These are phyloP conservation scores for Fragosphaeria purpurea DNA, from an alignment of 2,329 filamentous ascomycete genomes.

Conservation along the genomic window DNA sequence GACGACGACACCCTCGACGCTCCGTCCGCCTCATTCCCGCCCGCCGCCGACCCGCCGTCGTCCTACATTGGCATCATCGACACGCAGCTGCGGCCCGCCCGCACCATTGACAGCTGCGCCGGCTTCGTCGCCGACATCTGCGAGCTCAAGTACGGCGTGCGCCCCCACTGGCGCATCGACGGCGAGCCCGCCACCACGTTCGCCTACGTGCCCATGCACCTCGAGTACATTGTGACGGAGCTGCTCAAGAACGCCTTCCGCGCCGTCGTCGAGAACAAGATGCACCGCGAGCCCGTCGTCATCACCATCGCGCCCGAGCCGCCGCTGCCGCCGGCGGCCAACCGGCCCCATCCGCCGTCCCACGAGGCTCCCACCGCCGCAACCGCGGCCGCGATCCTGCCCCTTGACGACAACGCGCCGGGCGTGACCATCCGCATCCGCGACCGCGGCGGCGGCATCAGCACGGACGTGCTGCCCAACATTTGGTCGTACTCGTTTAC, in stretches of 20 bases:
- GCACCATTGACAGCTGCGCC: slow-evolving; percentile 74
- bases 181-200: slow-evolving; percentile 83
- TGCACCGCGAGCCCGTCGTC: slow-evolving; percentile 71
- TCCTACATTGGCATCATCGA: slow-evolving; percentile 91
- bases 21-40: too few species aligned
- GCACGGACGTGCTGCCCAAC: slow-evolving; percentile 68
- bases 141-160: slow-evolving; percentile 87
- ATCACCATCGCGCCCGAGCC: slow-evolving; percentile 78
- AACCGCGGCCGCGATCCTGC: slow-evolving; percentile 32
- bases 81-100: slow-evolving; percentile 72
- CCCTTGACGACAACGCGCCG: slow-evolving; percentile 56
- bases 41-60: slow-evolving; percentile 9
- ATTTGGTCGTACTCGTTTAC: slow-evolving; percentile 98
- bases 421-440: slow-evolving; percentile 93
- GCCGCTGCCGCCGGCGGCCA: slow-evolving; percentile 17
- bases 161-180: slow-evolving; percentile 70
- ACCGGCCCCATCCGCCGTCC: slow-evolving; percentile 16
- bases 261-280: slow-evolving; percentile 78
- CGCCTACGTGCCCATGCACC: slow-evolving; percentile 87
- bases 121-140: slow-evolving; percentile 92
- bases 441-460: slow-evolving; percentile 89
- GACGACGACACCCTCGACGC: too few species aligned
- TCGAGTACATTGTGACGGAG: slow-evolving; percentile 96
- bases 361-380: not conserved
- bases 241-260: slow-evolving; percentile 95